These are phyloP conservation scores for Cynara cardunculus DNA, from an alignment of 129 eudicot species.

Conservation along the genomic window DNA sequence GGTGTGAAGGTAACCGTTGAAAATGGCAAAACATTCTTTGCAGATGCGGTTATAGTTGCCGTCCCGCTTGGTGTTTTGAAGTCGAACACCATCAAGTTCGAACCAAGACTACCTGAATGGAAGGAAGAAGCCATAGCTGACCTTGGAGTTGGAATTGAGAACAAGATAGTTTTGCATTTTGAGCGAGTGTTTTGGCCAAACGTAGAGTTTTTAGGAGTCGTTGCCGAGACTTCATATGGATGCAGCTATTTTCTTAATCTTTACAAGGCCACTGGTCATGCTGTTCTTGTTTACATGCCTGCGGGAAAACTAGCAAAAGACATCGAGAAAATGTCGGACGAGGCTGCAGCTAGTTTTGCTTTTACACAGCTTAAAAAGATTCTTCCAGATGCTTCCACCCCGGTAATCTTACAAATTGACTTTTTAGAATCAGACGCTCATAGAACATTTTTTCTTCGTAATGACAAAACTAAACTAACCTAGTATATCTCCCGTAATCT, in stretches of 20 bases:
- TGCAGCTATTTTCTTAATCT: conserved; percentile 97
- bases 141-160: conserved; percentile 93
- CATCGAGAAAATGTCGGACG: conserved; percentile 85
- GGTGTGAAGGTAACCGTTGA: conserved; percentile 86
- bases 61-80: conserved; percentile 93
- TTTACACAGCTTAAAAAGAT: conserved; percentile 65
- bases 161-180: conserved; percentile 82
- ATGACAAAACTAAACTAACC: too few species aligned
- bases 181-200: conserved; percentile 94
- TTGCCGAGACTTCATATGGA: conserved; percentile 70
- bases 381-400: conserved; percentile 82
- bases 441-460: neutral
- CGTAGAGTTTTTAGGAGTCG: conserved; percentile 98
- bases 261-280: conserved; percentile 93
- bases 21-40: conserved; percentile 66
- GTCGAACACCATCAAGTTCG: conserved; percentile 62
- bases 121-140: conserved; percentile 84
- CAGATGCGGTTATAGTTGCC: conserved; percentile 87
- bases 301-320: conserved; percentile 92
- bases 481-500: neutral
- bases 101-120: conserved; percentile 92
- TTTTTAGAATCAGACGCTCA: too few species aligned
- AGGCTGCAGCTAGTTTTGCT: conserved; percentile 86
- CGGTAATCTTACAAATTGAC: conserved; percentile 37
- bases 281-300: conserved; percentile 97